These are phyloP conservation scores for Effrenium voratum DNA, from an alignment of 73 alveolate genomes.

Conservation along the genomic window DNA sequence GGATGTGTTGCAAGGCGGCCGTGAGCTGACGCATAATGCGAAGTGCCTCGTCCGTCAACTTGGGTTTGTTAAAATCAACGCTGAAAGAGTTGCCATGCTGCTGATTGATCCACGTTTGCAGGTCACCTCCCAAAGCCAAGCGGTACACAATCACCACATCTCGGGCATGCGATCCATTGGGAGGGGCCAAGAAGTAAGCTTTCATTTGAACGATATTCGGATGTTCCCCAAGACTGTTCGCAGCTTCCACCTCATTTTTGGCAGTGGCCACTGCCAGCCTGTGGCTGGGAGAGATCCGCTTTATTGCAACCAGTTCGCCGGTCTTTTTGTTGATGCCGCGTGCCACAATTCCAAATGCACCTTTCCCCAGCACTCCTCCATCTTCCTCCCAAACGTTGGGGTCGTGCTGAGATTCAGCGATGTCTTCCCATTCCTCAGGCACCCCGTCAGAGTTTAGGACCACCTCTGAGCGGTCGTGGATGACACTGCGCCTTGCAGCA, in stretches of 20 bases:
- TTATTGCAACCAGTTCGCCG: slow-evolving; percentile 96
- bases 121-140: slow-evolving; percentile 72
- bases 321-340: slow-evolving; percentile 95
- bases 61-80: slow-evolving; percentile 47
- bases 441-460: slow-evolving; percentile 20
- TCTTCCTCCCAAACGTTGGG: slow-evolving; percentile 85
- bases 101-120: slow-evolving; percentile 78
- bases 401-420: slow-evolving; percentile 20
- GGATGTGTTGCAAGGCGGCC: slow-evolving; percentile 95
- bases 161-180: background rate
- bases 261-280: slow-evolving; percentile 73
- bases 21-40: slow-evolving; percentile 95
- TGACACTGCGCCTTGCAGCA: background rate
- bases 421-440: slow-evolving; percentile 47
- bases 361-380: slow-evolving; percentile 95
- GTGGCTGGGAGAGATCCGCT: slow-evolving; percentile 94
- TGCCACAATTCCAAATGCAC: slow-evolving; percentile 96
- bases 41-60: slow-evolving; percentile 94
- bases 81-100: slow-evolving; percentile 79
- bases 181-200: slow-evolving; percentile 63
- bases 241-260: slow-evolving; percentile 87
- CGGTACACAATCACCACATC: slow-evolving; percentile 73
- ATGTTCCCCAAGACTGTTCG: slow-evolving; percentile 35
- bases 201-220: slow-evolving; percentile 83
- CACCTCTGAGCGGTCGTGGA: background rate